Percentiles rank a stretch among this genome's conserved stretches.
Conservation (phyloP, 78 protist species). For the Dictyostelium capitatum region DNA sequence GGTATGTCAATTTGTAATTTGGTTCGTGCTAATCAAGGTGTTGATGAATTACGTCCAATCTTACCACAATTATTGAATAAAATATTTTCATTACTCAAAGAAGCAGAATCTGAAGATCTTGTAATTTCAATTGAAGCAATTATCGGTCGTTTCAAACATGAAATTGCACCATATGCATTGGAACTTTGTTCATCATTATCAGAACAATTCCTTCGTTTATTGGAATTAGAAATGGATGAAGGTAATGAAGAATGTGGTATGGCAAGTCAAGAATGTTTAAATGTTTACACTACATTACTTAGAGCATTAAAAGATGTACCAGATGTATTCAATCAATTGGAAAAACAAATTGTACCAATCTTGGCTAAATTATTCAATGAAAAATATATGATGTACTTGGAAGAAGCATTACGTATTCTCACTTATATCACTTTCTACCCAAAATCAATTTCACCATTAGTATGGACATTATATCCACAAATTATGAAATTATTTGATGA, state of each 20-base stretch:
- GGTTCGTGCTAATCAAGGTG: slow-evolving; percentile 54
- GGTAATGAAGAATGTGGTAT: neutral
- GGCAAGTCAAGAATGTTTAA: slow-evolving; percentile 52
- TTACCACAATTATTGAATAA: slow-evolving; percentile 77
- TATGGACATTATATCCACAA: slow-evolving; percentile 72
- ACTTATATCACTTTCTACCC: slow-evolving; percentile 74
- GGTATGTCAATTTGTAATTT: slow-evolving; percentile 74
- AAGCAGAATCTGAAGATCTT: slow-evolving; percentile 84
- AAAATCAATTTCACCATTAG: slow-evolving; percentile 38
- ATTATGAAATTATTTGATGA: slow-evolving; percentile 57
- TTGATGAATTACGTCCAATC: slow-evolving; percentile 51
- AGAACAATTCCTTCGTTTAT: slow-evolving; percentile 43
- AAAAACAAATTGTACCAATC: slow-evolving; percentile 30
- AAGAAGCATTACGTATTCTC: slow-evolving; percentile 61
- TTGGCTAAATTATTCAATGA: neutral
- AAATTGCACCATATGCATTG: slow-evolving; percentile 80
- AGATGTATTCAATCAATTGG: slow-evolving; percentile 42
- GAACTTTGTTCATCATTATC: neutral
- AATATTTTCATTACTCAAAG: slow-evolving; percentile 80
- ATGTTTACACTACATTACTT: slow-evolving; percentile 16
- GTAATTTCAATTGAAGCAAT: slow-evolving; percentile 70
- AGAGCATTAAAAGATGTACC: slow-evolving; percentile 64
- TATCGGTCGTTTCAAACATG: slow-evolving; percentile 65
- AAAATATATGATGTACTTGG: slow-evolving; percentile 53
- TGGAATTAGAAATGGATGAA: slow-evolving; percentile 16